Evolutionary conservation across 75 land plant genomes (phyloP).

Genomic region (Azolla pinnata): DNA sequence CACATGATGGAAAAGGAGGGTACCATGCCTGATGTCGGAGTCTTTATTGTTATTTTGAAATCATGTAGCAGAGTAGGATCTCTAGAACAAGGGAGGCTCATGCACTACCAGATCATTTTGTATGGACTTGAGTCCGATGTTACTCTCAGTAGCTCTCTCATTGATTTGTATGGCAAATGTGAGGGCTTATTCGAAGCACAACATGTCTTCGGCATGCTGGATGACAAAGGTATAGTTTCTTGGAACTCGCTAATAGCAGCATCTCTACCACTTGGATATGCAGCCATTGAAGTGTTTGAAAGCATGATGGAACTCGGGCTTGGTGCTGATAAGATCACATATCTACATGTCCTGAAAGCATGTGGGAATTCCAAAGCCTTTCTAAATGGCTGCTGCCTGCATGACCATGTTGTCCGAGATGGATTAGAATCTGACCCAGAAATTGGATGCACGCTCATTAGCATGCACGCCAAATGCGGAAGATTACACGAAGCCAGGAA

Average conservation of each 20-base stretch:
- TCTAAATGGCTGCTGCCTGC: neutral
- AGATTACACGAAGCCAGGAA: neutral
- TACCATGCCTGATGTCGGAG: neutral
- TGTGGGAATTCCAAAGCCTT: constrained; percentile 4
- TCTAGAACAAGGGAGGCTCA: constrained; percentile 39
- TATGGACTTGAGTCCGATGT: constrained; percentile 16
- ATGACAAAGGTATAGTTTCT: constrained; percentile 8
- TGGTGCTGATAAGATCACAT: neutral
- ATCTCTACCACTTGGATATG: too few relatives aligned
- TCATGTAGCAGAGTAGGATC: constrained; percentile 33
- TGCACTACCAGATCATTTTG: constrained; percentile 40
- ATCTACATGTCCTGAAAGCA: constrained; percentile 6
- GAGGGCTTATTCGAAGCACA: constrained; percentile 30
- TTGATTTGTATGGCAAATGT: constrained; percentile 67
- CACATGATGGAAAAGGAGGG: constrained; percentile 1
- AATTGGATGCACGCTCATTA: neutral
- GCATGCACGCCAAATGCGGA: neutral
- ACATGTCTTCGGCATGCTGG: constrained; percentile 18
- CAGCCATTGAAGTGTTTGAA: too few relatives aligned
- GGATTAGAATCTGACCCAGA: neutral
- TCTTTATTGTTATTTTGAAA: constrained; percentile 18
- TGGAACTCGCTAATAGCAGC: constrained; percentile 35
- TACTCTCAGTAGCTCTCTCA: constrained; percentile 30
- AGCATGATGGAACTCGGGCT: neutral
- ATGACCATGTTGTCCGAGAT: neutral